Evolutionary conservation across 2,329 filamentous ascomycete genomes (phyloP).

Genomic region (Penicillium capsulatum): DNA sequence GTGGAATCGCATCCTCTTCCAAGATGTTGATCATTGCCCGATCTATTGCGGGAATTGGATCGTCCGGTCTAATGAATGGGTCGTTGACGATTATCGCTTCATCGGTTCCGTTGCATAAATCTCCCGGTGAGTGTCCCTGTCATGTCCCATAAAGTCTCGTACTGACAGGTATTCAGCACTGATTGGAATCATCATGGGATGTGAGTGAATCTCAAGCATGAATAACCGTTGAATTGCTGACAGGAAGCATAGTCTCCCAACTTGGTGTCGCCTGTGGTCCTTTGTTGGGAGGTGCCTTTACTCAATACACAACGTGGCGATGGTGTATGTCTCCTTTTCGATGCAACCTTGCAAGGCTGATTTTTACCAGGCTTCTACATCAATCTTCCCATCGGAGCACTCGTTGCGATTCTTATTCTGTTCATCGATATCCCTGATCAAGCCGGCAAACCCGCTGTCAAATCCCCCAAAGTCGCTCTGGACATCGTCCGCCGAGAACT

Average conservation of each 20-base stretch:
- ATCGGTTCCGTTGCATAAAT: constrained; percentile 24
- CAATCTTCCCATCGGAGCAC: constrained; percentile 38
- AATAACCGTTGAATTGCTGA: not conserved
- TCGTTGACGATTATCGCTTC: constrained; percentile 24
- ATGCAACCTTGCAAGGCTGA: not conserved
- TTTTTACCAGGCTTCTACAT: constrained; percentile 36
- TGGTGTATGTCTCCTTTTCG: constrained; percentile 18
- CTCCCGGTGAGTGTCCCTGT: constrained; percentile 16
- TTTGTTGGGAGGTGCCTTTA: constrained; percentile 18
- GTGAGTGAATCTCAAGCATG: constrained; percentile 5
- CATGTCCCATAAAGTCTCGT: not conserved
- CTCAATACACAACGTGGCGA: constrained; percentile 18
- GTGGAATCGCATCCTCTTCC: constrained; percentile 25
- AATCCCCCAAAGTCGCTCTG: constrained; percentile 7
- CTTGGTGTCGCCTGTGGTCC: constrained; percentile 13
- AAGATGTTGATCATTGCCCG: constrained; percentile 30
- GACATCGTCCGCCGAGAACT: constrained; percentile 12
- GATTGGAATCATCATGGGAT: constrained; percentile 18
- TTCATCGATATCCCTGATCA: constrained; percentile 19
- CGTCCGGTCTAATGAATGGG: constrained; percentile 27
- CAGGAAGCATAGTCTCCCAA: constrained; percentile 9
- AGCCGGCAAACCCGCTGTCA: constrained; percentile 11
- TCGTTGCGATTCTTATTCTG: constrained; percentile 31
- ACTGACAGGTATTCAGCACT: constrained; percentile 8
- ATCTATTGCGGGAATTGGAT: constrained; percentile 27